Conservation (phyloP, 2,329 filamentous ascomycete genomes). For the Dendrostoma leiphaemia region DNA sequence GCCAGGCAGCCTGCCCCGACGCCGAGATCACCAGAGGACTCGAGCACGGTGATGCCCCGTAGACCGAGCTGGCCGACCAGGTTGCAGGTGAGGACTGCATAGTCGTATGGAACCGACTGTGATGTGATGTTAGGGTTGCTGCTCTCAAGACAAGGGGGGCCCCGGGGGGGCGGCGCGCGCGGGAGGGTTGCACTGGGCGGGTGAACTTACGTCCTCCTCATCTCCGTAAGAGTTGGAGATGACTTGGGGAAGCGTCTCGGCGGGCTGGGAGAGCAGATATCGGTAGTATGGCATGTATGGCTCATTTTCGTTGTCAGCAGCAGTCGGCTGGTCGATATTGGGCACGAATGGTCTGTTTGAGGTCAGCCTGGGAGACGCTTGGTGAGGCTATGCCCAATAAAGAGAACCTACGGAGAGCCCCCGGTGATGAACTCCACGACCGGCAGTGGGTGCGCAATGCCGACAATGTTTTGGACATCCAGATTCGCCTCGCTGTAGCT, state of each 20-base stretch:
- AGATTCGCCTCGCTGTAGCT: conserved; percentile 59
- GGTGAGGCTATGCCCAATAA: not conserved
- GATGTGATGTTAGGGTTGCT: not conserved
- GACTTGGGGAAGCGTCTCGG: conserved; percentile 57
- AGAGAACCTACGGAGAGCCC: conserved; percentile 28
- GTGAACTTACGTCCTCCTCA: conserved; percentile 42
- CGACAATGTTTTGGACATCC: conserved; percentile 60
- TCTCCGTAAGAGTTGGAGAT: conserved; percentile 69
- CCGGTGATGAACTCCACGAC: conserved; percentile 29
- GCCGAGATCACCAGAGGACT: conserved; percentile 58
- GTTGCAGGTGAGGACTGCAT: conserved; percentile 50
- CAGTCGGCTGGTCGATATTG: conserved; percentile 26
- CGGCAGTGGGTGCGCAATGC: conserved; percentile 51
- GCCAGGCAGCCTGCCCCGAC: conserved; percentile 28
- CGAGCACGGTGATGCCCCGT: conserved; percentile 64
- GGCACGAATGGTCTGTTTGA: conserved; percentile 28
- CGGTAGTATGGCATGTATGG: conserved; percentile 56
- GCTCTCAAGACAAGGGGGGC: no score
- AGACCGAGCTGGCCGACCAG: conserved; percentile 65
- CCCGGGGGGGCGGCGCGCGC: no score
- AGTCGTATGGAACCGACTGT: conserved; percentile 55
- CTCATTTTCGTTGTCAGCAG: conserved; percentile 53
- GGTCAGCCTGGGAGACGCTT: not conserved
- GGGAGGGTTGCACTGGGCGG: not conserved
- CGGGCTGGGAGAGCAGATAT: conserved; percentile 57